phyloP scores from a whole-genome alignment of 495 filamentous ascomycete genomes.

The Penicillium bialowiezense region DNA sequence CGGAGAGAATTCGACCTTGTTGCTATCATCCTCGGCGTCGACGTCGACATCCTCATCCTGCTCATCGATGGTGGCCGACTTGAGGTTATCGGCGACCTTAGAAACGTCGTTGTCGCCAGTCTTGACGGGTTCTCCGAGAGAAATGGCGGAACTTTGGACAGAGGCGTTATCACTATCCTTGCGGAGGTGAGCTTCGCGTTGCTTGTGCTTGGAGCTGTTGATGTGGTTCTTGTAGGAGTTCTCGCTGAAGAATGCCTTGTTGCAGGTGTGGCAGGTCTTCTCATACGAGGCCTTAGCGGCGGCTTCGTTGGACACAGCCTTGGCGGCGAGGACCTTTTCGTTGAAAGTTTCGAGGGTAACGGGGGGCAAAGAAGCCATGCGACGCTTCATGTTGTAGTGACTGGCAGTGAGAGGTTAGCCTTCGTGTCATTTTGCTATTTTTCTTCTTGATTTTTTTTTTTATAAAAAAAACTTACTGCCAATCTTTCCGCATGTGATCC shows the following conservation, averaged over 20 bases:
- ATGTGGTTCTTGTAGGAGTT: constrained; percentile 94
- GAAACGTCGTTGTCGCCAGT: constrained; percentile 65
- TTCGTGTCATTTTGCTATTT: constrained; percentile 3
- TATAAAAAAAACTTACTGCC: constrained; percentile 68
- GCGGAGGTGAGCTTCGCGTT: constrained; percentile 53
- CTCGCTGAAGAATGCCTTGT: constrained; percentile 92
- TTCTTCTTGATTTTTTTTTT: not conserved
- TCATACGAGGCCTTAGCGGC: constrained; percentile 89
- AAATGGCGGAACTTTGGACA: constrained; percentile 87
- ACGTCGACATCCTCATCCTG: constrained; percentile 28
- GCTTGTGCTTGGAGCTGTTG: constrained; percentile 85
- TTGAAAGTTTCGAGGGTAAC: constrained; percentile 91
- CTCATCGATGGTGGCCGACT: constrained; percentile 68
- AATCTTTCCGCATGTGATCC: constrained; percentile 94
- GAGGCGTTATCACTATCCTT: constrained; percentile 63
- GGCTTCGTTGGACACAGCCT: constrained; percentile 76
- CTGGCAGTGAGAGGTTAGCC: constrained; percentile 41
- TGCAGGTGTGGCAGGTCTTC: constrained; percentile 75
- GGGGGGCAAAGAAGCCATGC: constrained; percentile 86
- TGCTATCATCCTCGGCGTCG: constrained; percentile 22
- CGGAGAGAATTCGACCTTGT: constrained; percentile 36
- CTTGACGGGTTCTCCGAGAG: constrained; percentile 74
- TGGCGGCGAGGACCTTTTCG: constrained; percentile 93
- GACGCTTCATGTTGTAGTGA: constrained; percentile 95
- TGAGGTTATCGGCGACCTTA: constrained; percentile 75